Evolutionary conservation across 768 basidiomycete species (phyloP).

Genomic region (Lentinula edodes): DNA sequence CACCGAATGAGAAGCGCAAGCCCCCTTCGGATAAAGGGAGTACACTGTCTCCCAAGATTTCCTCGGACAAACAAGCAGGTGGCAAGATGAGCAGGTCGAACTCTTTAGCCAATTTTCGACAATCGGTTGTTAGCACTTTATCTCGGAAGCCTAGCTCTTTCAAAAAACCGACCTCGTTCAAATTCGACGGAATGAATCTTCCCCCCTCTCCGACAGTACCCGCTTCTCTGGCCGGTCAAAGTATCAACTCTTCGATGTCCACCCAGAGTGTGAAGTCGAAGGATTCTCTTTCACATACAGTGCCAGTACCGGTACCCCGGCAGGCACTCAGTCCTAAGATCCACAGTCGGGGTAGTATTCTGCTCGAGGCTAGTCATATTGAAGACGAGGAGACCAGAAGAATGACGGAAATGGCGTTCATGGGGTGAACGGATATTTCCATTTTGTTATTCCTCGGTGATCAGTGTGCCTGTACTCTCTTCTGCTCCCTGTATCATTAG

Average conservation of each 20-base stretch:
- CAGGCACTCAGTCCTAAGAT: constrained; percentile 51
- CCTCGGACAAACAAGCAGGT: background rate
- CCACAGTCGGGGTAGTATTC: constrained; percentile 53
- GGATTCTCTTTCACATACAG: background rate
- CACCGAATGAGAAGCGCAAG: background rate
- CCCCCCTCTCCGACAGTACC: constrained; percentile 32
- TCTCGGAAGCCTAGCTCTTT: constrained; percentile 14
- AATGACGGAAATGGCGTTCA: constrained; percentile 69
- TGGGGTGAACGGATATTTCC: constrained; percentile 24
- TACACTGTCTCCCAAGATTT: background rate
- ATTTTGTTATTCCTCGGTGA: background rate
- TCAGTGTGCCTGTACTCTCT: background rate
- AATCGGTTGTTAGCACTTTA: constrained; percentile 35
- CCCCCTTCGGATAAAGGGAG: background rate
- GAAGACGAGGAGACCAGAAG: constrained; percentile 65
- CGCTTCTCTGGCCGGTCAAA: constrained; percentile 8
- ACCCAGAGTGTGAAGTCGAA: background rate
- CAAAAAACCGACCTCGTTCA: constrained; percentile 15
- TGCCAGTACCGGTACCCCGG: constrained; percentile 16
- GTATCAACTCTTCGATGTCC: background rate
- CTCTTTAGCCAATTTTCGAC: constrained; percentile 40
- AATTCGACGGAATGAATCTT: constrained; percentile 26
- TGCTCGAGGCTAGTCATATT: constrained; percentile 46
- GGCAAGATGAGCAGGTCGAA: constrained; percentile 22
- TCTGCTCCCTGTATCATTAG: background rate